These are phyloP conservation scores for Boletus fagicola DNA, from an alignment of 768 basidiomycete species.

Conservation along the genomic window DNA sequence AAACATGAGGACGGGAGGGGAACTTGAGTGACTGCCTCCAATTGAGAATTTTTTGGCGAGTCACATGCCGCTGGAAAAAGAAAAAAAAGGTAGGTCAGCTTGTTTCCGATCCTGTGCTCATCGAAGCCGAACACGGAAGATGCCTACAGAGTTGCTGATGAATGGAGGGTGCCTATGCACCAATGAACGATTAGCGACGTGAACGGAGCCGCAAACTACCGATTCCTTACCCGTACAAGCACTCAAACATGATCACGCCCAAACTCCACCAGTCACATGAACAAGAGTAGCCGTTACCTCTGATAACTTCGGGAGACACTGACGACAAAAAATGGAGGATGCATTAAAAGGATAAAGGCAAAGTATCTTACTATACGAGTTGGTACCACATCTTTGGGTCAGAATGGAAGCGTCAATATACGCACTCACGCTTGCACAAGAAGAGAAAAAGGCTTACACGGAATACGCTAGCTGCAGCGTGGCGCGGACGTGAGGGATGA, in stretches of 20 bases:
- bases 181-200: slow-evolving; percentile 23
- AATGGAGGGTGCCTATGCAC: slow-evolving; percentile 83
- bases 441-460: slow-evolving; percentile 55
- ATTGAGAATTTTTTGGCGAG: slow-evolving; percentile 95
- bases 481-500: slow-evolving; percentile 24
- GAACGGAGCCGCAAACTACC: slow-evolving; percentile 27
- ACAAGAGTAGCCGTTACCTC: slow-evolving; percentile 89
- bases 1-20: slow-evolving; percentile 78
- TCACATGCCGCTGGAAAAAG: slow-evolving; percentile 74
- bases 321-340: slow-evolving; percentile 23
- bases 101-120: slow-evolving; percentile 21
- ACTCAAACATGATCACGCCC: slow-evolving; percentile 96
- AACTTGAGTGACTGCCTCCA: slow-evolving; percentile 91
- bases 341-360: slow-evolving; percentile 27
- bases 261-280: slow-evolving; percentile 99
- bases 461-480: slow-evolving; percentile 75
- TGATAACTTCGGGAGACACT: slow-evolving; percentile 92
- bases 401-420: slow-evolving; percentile 30
- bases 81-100: slow-evolving; percentile 7
- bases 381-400: slow-evolving; percentile 70
- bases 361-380: slow-evolving; percentile 73
- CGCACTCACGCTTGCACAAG: slow-evolving; percentile 9
- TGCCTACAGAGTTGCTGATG: slow-evolving; percentile 83
- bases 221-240: slow-evolving; percentile 76
- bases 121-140: slow-evolving; percentile 17